Percentiles rank a stretch among this genome's conserved stretches.
These are phyloP conservation scores for Knufia petricola DNA, from an alignment of 2,329 filamentous ascomycete species.

Conservation along the genomic window DNA sequence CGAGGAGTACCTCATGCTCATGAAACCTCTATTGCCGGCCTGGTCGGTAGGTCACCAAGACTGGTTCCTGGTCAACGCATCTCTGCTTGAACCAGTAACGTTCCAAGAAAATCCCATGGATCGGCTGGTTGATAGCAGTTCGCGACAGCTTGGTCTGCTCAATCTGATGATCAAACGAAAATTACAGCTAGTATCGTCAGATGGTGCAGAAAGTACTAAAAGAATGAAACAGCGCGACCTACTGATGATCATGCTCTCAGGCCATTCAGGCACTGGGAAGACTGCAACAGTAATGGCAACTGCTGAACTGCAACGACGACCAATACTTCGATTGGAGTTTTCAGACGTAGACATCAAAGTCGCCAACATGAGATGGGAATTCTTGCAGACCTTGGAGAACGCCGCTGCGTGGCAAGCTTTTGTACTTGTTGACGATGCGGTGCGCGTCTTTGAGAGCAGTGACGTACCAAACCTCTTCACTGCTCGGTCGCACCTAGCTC, in stretches of 20 bases:
- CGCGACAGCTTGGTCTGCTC: not conserved
- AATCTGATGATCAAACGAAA: slow-evolving; percentile 1
- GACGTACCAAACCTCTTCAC: not conserved
- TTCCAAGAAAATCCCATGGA: not conserved
- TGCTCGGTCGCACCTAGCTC: not conserved
- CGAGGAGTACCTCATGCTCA: slow-evolving; percentile 7
- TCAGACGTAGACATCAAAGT: slow-evolving; percentile 5
- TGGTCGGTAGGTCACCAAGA: slow-evolving; percentile 5
- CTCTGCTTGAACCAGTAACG: not conserved
- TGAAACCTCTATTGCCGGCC: slow-evolving; percentile 5
- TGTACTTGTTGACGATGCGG: slow-evolving; percentile 1
- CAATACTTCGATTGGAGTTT: slow-evolving; percentile 28
- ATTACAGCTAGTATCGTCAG: not conserved
- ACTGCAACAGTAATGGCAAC: slow-evolving; percentile 28
- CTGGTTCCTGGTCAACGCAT: slow-evolving; percentile 7
- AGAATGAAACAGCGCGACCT: not conserved
- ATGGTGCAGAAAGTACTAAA: not conserved
- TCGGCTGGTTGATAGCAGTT: not conserved
- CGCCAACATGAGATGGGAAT: not conserved
- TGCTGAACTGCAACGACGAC: slow-evolving; percentile 43
- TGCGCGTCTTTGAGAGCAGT: not conserved
- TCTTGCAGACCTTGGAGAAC: not conserved
- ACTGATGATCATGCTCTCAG: slow-evolving; percentile 6
- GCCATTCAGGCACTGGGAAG: slow-evolving; percentile 22
- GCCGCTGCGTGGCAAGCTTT: slow-evolving; percentile 2